Evolutionary conservation across 2,329 filamentous ascomycete genomes (phyloP).

Genomic region (Ophiocordyceps unilateralis): DNA sequence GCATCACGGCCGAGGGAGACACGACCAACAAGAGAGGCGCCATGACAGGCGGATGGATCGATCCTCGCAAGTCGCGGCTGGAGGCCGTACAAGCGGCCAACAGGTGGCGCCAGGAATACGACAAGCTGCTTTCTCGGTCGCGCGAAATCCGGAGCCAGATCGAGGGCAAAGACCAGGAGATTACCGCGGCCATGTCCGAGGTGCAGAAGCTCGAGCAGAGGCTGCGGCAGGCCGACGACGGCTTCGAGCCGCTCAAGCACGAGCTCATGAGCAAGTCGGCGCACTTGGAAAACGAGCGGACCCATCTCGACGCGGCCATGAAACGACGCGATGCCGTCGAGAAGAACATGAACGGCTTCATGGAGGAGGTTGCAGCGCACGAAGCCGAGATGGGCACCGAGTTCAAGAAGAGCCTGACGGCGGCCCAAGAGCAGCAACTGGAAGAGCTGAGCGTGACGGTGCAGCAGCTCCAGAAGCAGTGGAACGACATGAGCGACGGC

Average conservation of each 20-base stretch:
- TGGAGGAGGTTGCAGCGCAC: constrained; percentile 58
- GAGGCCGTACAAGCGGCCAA: constrained; percentile 63
- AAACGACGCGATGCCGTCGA: constrained; percentile 51
- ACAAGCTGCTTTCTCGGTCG: constrained; percentile 46
- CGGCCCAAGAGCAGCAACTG: constrained; percentile 67
- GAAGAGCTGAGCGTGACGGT: constrained; percentile 51
- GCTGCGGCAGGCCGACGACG: constrained; percentile 59
- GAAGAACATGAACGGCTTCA: constrained; percentile 56
- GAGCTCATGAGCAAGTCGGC: constrained; percentile 62
- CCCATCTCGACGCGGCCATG: constrained; percentile 54
- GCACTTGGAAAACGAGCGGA: constrained; percentile 55
- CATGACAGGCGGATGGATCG: constrained; percentile 86
- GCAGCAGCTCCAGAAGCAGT: constrained; percentile 59
- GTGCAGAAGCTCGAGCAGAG: constrained; percentile 69
- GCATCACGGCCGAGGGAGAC: constrained; percentile 89
- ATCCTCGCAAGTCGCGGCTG: constrained; percentile 71
- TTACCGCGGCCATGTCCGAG: constrained; percentile 72
- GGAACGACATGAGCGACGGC: constrained; percentile 55
- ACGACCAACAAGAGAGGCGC: constrained; percentile 90
- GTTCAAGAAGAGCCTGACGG: constrained; percentile 78
- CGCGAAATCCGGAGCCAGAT: constrained; percentile 51
- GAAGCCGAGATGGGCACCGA: constrained; percentile 68
- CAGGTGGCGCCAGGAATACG: constrained; percentile 58
- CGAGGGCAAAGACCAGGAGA: constrained; percentile 69
- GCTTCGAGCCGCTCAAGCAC: constrained; percentile 62